Conservation (phyloP, 306 rosid species). For the Mimosa bimucronata region DNA sequence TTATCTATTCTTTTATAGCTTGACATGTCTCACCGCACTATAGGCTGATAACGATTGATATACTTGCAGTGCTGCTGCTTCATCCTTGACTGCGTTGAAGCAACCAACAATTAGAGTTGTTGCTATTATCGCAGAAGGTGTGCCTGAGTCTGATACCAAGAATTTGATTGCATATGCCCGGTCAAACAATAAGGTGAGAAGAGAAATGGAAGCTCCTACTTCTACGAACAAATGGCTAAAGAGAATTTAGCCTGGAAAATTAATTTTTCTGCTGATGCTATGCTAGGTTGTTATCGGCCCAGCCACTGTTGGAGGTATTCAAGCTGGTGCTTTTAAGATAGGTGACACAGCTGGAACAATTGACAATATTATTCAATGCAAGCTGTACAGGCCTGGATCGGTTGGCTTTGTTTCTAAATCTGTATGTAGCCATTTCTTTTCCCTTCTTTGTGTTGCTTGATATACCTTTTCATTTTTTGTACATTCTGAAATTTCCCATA, state of each 20-base stretch:
- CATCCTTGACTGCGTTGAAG: conserved; percentile 88
- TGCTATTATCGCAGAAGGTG: conserved; percentile 99
- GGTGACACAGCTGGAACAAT: conserved; percentile 99
- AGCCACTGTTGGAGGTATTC: conserved; percentile 99
- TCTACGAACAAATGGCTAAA: conserved; percentile 25
- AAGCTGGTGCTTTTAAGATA: conserved; percentile 99
- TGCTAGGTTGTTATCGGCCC: conserved; percentile 94
- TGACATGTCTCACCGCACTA: conserved; percentile 13
- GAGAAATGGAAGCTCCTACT: conserved; percentile 21
- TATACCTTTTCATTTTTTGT: conserved; percentile 7
- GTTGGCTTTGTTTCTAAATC: conserved; percentile 99
- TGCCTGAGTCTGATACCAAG: conserved; percentile 91
- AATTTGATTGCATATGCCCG: conserved; percentile 94
- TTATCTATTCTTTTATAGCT: conserved; percentile 25
- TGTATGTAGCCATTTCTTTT: conserved; percentile 55
- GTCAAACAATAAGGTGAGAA: conserved; percentile 85
- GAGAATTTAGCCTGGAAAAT: conserved; percentile 24
- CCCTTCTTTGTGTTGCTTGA: conserved; percentile 23
- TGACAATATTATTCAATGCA: conserved; percentile 90
- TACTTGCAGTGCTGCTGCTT: conserved; percentile 89
- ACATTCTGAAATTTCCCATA: conserved; percentile 14
- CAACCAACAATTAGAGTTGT: conserved; percentile 94
- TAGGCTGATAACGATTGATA: conserved; percentile 22
- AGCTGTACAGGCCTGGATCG: conserved; percentile 99
- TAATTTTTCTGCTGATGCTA: conserved; percentile 38